Conservation (phyloP, 495 filamentous ascomycete species). For the Aspergillus sparsus region DNA sequence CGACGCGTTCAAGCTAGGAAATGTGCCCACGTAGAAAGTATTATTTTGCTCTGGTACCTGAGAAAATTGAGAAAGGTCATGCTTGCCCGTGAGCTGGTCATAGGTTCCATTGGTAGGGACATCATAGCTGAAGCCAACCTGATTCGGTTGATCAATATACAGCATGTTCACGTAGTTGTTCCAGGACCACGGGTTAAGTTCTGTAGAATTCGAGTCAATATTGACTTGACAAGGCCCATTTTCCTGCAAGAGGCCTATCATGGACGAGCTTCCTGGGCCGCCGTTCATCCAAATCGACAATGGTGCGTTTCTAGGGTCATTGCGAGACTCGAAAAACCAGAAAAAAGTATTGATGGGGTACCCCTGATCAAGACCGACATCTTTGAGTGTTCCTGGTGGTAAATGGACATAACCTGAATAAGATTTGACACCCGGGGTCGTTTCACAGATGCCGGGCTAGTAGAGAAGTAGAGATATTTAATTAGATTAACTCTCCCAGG, state of each 20-base stretch:
- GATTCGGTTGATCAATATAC: slow-evolving; percentile 66
- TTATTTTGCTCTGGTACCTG: slow-evolving; percentile 55
- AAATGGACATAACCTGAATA: slow-evolving; percentile 47
- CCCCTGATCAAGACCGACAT: slow-evolving; percentile 49
- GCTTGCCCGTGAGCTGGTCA: slow-evolving; percentile 17
- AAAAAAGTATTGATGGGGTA: slow-evolving; percentile 77
- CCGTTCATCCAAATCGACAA: slow-evolving; percentile 56
- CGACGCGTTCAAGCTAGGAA: slow-evolving; percentile 46
- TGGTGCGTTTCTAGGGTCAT: slow-evolving; percentile 43
- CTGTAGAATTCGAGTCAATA: slow-evolving; percentile 48
- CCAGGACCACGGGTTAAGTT: slow-evolving; percentile 61
- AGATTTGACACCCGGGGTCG: slow-evolving; percentile 47
- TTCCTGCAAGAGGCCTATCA: slow-evolving; percentile 65
- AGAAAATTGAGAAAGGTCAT: slow-evolving; percentile 40
- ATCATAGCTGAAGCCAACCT: slow-evolving; percentile 63
- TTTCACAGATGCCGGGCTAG: slow-evolving; percentile 54
- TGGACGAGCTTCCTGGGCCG: slow-evolving; percentile 59
- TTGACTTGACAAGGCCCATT: slow-evolving; percentile 62
- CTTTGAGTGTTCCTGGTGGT: slow-evolving; percentile 48
- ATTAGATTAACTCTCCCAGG: slow-evolving; percentile 10
- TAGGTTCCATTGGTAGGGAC: slow-evolving; percentile 41
- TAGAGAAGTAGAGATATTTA: slow-evolving; percentile 11
- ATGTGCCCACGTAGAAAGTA: slow-evolving; percentile 63
- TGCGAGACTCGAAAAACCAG: slow-evolving; percentile 68
- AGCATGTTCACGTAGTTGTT: slow-evolving; percentile 66